Evolutionary conservation across 176 grass and related monocot genomes (phyloP).

Genomic region (Oryza nivara): DNA sequence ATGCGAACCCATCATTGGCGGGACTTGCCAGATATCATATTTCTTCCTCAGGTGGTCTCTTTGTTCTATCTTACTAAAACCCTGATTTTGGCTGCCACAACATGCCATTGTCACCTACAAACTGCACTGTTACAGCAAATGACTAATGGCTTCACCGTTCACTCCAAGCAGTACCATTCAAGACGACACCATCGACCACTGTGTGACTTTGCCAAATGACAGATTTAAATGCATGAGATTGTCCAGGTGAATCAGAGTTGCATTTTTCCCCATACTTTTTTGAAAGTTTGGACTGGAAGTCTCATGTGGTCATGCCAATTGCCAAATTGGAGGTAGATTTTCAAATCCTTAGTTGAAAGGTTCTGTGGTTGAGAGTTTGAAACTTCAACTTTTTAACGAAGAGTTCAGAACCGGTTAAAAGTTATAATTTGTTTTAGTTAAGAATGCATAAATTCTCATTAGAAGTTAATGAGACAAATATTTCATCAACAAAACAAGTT

Average conservation of each 20-base stretch:
- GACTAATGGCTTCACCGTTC: background rate
- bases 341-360: background rate
- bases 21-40: background rate
- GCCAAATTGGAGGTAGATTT: background rate
- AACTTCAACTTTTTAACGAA: background rate
- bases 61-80: background rate
- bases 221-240: background rate
- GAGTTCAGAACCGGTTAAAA: background rate
- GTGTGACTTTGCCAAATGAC: background rate
- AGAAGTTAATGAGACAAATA: background rate
- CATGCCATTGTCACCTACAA: background rate
- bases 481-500: slow-evolving; percentile 11
- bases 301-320: background rate
- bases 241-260: background rate
- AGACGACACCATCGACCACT: background rate
- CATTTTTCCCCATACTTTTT: background rate
- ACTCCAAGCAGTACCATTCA: background rate
- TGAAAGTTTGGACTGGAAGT: background rate
- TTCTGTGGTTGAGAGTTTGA: background rate
- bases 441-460: background rate
- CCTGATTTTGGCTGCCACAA: background rate
- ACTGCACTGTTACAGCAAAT: background rate
- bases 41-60: background rate
- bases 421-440: background rate
- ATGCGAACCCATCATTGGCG: background rate